Conservation (phyloP, 176 grass and related monocot genomes). For the Aegilops umbellulata region DNA sequence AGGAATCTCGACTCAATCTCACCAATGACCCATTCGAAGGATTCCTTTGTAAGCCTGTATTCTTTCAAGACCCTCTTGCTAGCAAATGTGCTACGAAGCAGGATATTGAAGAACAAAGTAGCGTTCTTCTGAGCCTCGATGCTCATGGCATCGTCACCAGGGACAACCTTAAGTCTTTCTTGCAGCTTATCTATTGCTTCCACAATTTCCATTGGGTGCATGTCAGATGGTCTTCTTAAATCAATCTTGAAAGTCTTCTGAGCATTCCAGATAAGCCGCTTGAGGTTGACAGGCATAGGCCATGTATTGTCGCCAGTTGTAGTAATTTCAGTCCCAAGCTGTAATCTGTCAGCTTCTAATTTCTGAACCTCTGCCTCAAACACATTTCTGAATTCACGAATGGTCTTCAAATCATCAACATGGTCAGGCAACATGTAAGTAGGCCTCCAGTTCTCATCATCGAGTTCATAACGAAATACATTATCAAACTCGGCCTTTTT, state of each 20-base stretch:
- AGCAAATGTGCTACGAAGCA: slow-evolving; percentile 91
- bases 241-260: slow-evolving; percentile 98
- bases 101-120: slow-evolving; percentile 94
- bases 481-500: slow-evolving; percentile 78
- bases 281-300: slow-evolving; percentile 97
- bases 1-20: slow-evolving; percentile 95
- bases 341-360: slow-evolving; percentile 85
- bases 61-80: slow-evolving; percentile 96
- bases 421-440: slow-evolving; percentile 94
- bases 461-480: slow-evolving; percentile 80
- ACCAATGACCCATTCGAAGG: slow-evolving; percentile 99
- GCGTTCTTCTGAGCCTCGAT: slow-evolving; percentile 98
- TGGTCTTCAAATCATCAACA: slow-evolving; percentile 96
- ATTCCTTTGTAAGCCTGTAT: slow-evolving; percentile 88
- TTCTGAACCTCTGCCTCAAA: slow-evolving; percentile 98
- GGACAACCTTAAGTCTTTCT: slow-evolving; percentile 95
- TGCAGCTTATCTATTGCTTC: slow-evolving; percentile 95
- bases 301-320: slow-evolving; percentile 86
- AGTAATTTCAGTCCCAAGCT: slow-evolving; percentile 83
- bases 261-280: slow-evolving; percentile 95
- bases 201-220: slow-evolving; percentile 99
- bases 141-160: slow-evolving; percentile 94
- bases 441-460: slow-evolving; percentile 93
- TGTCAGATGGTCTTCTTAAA: slow-evolving; percentile 89
- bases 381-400: slow-evolving; percentile 91